Conservation (phyloP, 371 early-diverging fungal species). For the Mortierella sp. region DNA sequence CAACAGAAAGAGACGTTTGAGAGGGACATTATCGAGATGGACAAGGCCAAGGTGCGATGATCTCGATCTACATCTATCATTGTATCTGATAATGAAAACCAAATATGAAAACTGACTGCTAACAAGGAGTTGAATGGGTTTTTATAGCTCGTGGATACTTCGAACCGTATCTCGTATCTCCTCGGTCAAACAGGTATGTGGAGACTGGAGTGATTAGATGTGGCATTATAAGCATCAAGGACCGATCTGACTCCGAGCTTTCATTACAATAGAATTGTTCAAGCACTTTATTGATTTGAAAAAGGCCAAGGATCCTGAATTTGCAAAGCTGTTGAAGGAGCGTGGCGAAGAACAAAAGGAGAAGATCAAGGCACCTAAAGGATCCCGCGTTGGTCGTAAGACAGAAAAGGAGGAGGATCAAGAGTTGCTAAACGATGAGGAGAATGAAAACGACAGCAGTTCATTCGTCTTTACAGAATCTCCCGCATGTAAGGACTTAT, state of each 20-base stretch:
- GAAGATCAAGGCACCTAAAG: slow-evolving; percentile 54
- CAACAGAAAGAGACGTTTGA: slow-evolving; percentile 53
- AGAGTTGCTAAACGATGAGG: slow-evolving; percentile 82
- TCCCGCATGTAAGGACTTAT: slow-evolving; percentile 75
- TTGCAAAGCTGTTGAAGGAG: slow-evolving; percentile 53
- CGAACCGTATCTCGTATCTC: slow-evolving; percentile 87
- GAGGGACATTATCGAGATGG: slow-evolving; percentile 42
- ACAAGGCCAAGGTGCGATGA: slow-evolving; percentile 45
- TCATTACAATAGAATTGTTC: slow-evolving; percentile 66
- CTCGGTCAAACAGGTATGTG: slow-evolving; percentile 87
- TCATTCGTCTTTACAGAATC: slow-evolving; percentile 88
- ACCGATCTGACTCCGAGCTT: not conserved
- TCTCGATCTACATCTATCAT: not conserved
- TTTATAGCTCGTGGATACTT: slow-evolving; percentile 65
- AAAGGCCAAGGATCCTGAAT: slow-evolving; percentile 59
- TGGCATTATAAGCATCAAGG: not conserved
- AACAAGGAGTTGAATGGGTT: not conserved
- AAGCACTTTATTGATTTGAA: slow-evolving; percentile 77
- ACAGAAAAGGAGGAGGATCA: slow-evolving; percentile 98
- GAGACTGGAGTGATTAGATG: not conserved
- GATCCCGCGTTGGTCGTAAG: slow-evolving; percentile 87
- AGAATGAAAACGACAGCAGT: slow-evolving; percentile 67
- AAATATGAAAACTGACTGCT: not conserved
- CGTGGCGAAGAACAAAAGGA: slow-evolving; percentile 41
- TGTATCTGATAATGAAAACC: not conserved